Evolutionary conservation across 345 rosid species (phyloP).

Genomic region (Xanthoceras sorbifolium): DNA sequence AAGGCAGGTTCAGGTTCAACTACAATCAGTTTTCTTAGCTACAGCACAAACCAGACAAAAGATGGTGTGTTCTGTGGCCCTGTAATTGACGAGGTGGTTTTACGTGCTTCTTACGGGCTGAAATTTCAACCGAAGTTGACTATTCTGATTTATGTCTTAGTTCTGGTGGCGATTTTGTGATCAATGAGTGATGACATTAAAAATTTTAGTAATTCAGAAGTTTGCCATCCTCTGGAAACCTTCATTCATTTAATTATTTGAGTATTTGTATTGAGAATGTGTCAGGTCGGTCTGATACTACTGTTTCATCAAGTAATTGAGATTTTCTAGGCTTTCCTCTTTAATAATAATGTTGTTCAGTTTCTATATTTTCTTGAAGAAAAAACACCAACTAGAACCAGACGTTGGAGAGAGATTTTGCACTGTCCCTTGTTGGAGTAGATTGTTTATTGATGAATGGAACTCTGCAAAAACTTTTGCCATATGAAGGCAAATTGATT

Average conservation of each 20-base stretch:
- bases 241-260: neutral
- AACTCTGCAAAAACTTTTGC: too few species aligned
- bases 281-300: neutral
- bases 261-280: neutral
- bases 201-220: neutral
- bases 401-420: too few species aligned
- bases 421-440: too few species aligned
- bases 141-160: slow-evolving; percentile 30
- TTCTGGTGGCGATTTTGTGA: slow-evolving; percentile 35
- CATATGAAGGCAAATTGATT: too few species aligned
- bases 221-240: neutral
- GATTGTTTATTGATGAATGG: too few species aligned
- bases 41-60: slow-evolving; percentile 38
- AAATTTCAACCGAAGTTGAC: slow-evolving; percentile 33
- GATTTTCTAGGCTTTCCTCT: neutral
- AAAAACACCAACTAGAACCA: neutral
- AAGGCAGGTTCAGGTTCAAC: slow-evolving; percentile 40
- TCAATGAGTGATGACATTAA: neutral
- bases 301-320: neutral
- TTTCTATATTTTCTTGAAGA: neutral
- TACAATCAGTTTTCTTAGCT: slow-evolving; percentile 55
- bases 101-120: slow-evolving; percentile 41
- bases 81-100: slow-evolving; percentile 52
- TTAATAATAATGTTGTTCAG: neutral
- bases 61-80: slow-evolving; percentile 60